phyloP scores from a whole-genome alignment of 2,329 filamentous ascomycete genomes.

The Ascochyta clinopodiicola region DNA sequence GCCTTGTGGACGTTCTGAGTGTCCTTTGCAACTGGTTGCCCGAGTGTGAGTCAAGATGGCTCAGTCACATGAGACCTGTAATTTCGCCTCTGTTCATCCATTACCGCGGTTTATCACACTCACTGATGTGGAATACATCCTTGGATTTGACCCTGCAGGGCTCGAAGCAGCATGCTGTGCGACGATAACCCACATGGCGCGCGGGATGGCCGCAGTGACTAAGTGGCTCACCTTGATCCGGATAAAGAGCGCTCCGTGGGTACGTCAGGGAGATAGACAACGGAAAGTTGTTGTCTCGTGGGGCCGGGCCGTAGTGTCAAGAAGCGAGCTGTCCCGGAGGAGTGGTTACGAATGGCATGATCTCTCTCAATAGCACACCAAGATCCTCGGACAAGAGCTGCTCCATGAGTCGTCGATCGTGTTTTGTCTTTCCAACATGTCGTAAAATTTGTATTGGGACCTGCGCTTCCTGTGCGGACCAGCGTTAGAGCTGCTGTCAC shows the following conservation, averaged over 20 bases:
- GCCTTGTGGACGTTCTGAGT: too few relatives aligned
- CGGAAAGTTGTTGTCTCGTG: slow-evolving; percentile 2
- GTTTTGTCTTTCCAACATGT: neutral
- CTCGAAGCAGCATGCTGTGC: neutral
- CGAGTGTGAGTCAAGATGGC: too few relatives aligned
- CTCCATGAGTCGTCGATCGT: neutral
- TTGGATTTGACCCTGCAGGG: neutral
- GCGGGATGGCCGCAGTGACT: neutral
- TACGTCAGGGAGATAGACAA: neutral
- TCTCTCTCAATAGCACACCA: neutral
- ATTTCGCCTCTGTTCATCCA: neutral
- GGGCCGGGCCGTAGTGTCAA: slow-evolving; percentile 5
- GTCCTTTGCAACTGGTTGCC: too few relatives aligned
- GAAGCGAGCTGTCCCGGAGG: neutral
- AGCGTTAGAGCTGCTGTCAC: slow-evolving; percentile 1
- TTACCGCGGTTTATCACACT: neutral
- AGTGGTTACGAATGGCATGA: neutral
- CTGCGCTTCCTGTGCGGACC: neutral
- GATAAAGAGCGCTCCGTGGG: neutral
- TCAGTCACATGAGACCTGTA: neutral
- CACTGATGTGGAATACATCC: neutral
- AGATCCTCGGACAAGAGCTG: neutral
- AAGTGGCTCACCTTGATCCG: neutral
- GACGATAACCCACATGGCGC: neutral
- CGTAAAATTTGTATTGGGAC: neutral